A percentile compares a stretch with the other conserved stretches of the same genome.
Evolutionary conservation across 805 yeast species (phyloP).

Genomic region (Sungouiella blattae): DNA sequence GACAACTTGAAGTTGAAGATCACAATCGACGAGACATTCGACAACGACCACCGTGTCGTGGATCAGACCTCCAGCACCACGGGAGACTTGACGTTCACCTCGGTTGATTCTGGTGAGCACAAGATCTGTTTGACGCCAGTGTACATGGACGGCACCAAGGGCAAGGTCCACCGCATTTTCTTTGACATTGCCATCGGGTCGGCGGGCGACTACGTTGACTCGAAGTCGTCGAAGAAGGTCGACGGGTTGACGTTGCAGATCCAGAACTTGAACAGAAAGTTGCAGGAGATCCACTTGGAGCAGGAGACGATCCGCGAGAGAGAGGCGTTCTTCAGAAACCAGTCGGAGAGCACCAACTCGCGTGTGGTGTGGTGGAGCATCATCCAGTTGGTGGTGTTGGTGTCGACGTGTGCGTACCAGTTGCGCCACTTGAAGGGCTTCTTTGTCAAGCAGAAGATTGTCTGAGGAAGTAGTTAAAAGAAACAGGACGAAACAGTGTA

Average conservation of each 20-base stretch:
- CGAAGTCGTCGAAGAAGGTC: slow-evolving; percentile 53
- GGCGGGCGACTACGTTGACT: slow-evolving; percentile 57
- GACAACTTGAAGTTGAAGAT: slow-evolving; percentile 59
- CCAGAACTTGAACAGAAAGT: slow-evolving; percentile 52
- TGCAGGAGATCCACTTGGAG: slow-evolving; percentile 59
- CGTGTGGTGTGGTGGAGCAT: slow-evolving; percentile 73
- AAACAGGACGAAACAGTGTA: too few species aligned
- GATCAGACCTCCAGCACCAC: slow-evolving; percentile 56
- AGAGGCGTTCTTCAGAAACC: slow-evolving; percentile 74
- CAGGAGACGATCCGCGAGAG: slow-evolving; percentile 69
- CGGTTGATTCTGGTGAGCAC: slow-evolving; percentile 83
- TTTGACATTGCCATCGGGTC: slow-evolving; percentile 72
- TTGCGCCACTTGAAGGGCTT: slow-evolving; percentile 72
- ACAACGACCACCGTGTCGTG: slow-evolving; percentile 75
- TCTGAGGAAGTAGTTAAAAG: slow-evolving; percentile 36
- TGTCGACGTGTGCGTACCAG: slow-evolving; percentile 72
- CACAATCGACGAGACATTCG: slow-evolving; percentile 54
- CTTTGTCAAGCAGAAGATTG: slow-evolving; percentile 84
- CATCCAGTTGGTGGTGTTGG: slow-evolving; percentile 64
- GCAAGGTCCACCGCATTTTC: slow-evolving; percentile 61
- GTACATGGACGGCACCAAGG: slow-evolving; percentile 68
- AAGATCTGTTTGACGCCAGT: slow-evolving; percentile 63
- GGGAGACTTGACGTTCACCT: slow-evolving; percentile 77
- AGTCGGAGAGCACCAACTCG: slow-evolving; percentile 70
- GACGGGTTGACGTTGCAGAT: slow-evolving; percentile 54